phyloP scores from a whole-genome alignment of 169 alveolate genomes.

The Plasmodium berghei region DNA sequence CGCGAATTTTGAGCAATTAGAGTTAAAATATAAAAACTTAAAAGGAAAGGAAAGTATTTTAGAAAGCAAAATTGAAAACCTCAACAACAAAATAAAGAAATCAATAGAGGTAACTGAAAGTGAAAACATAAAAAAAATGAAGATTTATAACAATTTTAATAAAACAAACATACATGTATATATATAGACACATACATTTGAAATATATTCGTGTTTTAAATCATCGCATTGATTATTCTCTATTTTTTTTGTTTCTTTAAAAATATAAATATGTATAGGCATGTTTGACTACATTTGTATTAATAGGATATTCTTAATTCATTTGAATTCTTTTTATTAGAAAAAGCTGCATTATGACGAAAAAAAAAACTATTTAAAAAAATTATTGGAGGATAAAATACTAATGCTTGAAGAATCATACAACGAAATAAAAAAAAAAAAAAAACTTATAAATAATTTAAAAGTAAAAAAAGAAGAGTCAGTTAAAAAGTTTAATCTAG shows the following conservation, averaged over 20 bases:
- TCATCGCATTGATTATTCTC: too few relatives aligned
- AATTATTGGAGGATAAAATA: conserved; percentile 30
- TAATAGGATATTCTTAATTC: too few relatives aligned
- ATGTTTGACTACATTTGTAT: too few relatives aligned
- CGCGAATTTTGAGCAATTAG: conserved; percentile 63
- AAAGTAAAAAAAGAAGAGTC: conserved; percentile 68
- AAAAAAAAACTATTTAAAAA: conserved; percentile 26
- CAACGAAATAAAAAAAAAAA: conserved; percentile 16
- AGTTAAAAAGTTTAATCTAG: conserved; percentile 27
- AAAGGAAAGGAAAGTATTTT: conserved; percentile 18
- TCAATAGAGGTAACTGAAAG: conserved; percentile 26
- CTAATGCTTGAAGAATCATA: conserved; percentile 19
- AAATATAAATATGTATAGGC: too few relatives aligned
- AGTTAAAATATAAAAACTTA: conserved; percentile 34
- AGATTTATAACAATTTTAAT: neutral
- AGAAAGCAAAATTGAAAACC: conserved; percentile 50
- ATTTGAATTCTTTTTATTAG: neutral
- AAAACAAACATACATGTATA: neutral
- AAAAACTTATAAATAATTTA: conserved; percentile 23
- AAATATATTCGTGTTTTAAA: too few relatives aligned
- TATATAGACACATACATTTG: too few relatives aligned
- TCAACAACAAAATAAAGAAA: conserved; percentile 24
- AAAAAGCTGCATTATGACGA: conserved; percentile 71
- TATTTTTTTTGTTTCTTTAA: too few relatives aligned
- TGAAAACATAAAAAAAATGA: neutral